These are phyloP conservation scores for Aristolochia fimbriata DNA, from an alignment of 164 flowering plant species.

Conservation along the genomic window DNA sequence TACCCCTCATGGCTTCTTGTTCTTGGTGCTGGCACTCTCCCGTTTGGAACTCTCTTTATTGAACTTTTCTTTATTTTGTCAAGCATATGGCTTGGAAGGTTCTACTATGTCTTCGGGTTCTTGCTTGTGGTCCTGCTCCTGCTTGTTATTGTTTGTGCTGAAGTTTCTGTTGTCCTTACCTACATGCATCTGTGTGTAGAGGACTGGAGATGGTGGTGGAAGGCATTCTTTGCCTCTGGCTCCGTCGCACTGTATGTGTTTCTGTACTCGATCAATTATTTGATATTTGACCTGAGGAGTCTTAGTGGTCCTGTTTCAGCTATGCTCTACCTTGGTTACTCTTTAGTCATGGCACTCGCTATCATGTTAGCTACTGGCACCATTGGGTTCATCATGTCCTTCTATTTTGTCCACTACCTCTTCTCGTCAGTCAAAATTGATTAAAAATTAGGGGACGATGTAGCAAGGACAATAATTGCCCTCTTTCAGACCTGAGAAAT, in stretches of 20 bases:
- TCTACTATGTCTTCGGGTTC: slow-evolving; percentile 37
- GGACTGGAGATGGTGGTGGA: slow-evolving; percentile 46
- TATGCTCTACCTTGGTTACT: slow-evolving; percentile 27
- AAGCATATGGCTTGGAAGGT: slow-evolving; percentile 36
- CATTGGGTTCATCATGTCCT: slow-evolving; percentile 26
- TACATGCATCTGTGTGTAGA: slow-evolving; percentile 38
- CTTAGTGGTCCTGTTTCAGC: slow-evolving; percentile 34
- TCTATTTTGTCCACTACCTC: slow-evolving; percentile 34
- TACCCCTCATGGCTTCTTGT: slow-evolving; percentile 37
- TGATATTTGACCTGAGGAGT: slow-evolving; percentile 26
- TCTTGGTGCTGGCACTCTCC: slow-evolving; percentile 38
- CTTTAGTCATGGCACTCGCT: slow-evolving; percentile 26
- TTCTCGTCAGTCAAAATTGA: slow-evolving; percentile 33
- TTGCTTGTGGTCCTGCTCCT: slow-evolving; percentile 24
- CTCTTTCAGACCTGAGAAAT: too few species aligned
- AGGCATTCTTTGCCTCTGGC: slow-evolving; percentile 33
- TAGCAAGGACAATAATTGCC: slow-evolving; percentile 5
- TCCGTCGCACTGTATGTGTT: slow-evolving; percentile 30
- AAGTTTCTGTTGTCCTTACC: slow-evolving; percentile 33
- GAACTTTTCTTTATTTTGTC: slow-evolving; percentile 36
- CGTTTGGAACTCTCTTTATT: slow-evolving; percentile 33
- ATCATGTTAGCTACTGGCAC: slow-evolving; percentile 33
- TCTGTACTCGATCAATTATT: slow-evolving; percentile 28
- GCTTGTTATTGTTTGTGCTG: slow-evolving; percentile 31
- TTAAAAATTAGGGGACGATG: slow-evolving; percentile 18